Conservation (phyloP, 2,329 filamentous ascomycete species). For the Didymellaceae sp. region DNA sequence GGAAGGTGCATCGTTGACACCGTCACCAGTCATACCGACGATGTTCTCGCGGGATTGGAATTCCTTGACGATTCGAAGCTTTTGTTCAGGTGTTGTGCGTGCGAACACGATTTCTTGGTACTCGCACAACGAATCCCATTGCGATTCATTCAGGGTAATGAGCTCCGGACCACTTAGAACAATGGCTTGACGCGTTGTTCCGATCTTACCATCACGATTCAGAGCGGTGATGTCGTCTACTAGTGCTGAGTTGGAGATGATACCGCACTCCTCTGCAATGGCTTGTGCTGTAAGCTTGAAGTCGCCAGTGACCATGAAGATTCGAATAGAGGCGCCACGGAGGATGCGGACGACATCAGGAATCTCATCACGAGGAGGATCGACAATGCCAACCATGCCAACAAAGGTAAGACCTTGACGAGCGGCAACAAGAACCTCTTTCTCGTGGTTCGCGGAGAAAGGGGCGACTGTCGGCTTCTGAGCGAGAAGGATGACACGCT, state of each 20-base stretch:
- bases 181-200: constrained; percentile 34
- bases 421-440: constrained; percentile 62
- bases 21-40: constrained; percentile 60
- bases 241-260: constrained; percentile 62
- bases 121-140: constrained; percentile 70
- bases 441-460: constrained; percentile 60
- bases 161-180: constrained; percentile 58
- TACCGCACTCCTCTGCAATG: constrained; percentile 75
- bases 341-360: constrained; percentile 66
- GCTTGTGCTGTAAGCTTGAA: constrained; percentile 76
- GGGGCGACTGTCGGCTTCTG: constrained; percentile 60
- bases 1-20: constrained; percentile 60
- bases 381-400: constrained; percentile 65
- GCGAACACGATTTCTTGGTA: constrained; percentile 80
- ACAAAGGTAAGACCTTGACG: constrained; percentile 59
- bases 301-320: constrained; percentile 84
- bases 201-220: constrained; percentile 40
- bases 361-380: constrained; percentile 67
- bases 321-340: constrained; percentile 72
- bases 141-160: constrained; percentile 67
- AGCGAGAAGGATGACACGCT: constrained; percentile 70
- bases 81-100: constrained; percentile 75
- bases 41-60: constrained; percentile 68
- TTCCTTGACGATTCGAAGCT: constrained; percentile 78
- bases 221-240: constrained; percentile 64